Conservation (phyloP, 78 protist genomes). For the Planoprotostelium fungivorum region DNA sequence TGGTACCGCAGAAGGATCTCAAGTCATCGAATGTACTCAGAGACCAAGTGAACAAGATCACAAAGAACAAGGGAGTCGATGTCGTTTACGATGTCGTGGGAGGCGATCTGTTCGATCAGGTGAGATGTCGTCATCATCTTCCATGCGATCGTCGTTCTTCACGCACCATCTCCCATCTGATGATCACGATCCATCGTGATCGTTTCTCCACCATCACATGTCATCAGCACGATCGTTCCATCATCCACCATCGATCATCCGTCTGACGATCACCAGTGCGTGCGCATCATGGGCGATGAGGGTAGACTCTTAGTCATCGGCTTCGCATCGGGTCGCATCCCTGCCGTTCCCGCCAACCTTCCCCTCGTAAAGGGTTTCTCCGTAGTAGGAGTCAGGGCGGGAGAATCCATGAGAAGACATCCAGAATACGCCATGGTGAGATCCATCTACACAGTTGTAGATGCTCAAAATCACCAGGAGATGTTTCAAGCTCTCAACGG, state of each 20-base stretch:
- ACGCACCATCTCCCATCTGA: not conserved
- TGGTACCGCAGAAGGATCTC: conserved; percentile 8
- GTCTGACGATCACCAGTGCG: not conserved
- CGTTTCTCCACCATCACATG: not conserved
- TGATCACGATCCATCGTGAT: no score
- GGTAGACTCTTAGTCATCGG: conserved; percentile 2
- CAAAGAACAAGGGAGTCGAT: conserved; percentile 24
- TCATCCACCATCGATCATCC: not conserved
- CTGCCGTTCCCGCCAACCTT: conserved; percentile 31
- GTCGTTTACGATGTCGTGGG: conserved; percentile 55
- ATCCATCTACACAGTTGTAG: not conserved
- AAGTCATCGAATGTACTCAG: not conserved
- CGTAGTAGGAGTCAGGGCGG: conserved; percentile 25
- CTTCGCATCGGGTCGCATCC: conserved; percentile 23
- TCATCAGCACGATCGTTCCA: not conserved
- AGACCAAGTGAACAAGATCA: conserved; percentile 2
- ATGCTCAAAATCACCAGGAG: not conserved
- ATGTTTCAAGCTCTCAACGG: not conserved
- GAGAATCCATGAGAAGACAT: conserved; percentile 2
- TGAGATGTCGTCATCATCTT: not conserved
- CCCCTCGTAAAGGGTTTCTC: conserved; percentile 23
- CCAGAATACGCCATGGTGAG: not conserved
- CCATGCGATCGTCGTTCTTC: not conserved
- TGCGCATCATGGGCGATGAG: not conserved
- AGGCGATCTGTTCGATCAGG: conserved; percentile 6